Conservation (phyloP, 495 filamentous ascomycete genomes). For the Penicillium malachiteum region DNA sequence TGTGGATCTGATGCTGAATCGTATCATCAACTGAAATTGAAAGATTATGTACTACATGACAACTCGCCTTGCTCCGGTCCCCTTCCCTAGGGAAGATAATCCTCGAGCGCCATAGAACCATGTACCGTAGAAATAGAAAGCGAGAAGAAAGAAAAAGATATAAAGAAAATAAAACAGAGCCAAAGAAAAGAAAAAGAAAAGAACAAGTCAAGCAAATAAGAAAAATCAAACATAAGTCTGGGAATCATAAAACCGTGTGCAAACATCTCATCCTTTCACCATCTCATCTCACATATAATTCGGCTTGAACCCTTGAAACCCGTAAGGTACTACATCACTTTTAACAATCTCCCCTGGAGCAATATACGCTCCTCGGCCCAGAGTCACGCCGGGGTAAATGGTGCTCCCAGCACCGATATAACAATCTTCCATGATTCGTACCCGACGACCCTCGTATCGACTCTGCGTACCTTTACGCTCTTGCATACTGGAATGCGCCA, state of each 20-base stretch:
- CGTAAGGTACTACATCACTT: constrained; percentile 43
- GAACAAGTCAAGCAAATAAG: constrained; percentile 1
- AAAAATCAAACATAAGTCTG: background rate
- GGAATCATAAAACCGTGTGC: constrained; percentile 2
- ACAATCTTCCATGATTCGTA: constrained; percentile 85
- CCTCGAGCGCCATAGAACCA: constrained; percentile 1
- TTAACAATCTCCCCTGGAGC: constrained; percentile 49
- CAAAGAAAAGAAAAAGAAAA: constrained; percentile 3
- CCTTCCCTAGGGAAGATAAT: background rate
- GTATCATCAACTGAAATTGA: no score
- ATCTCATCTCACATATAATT: constrained; percentile 37
- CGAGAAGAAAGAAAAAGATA: background rate
- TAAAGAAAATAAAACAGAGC: background rate
- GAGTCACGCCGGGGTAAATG: constrained; percentile 63
- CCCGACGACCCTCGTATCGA: constrained; percentile 65
- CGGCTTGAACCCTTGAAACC: constrained; percentile 46
- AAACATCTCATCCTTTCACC: background rate
- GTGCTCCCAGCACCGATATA: constrained; percentile 85
- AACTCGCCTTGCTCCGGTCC: background rate
- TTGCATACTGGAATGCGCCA: constrained; percentile 72
- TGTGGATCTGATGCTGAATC: no score
- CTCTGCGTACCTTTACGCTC: constrained; percentile 73
- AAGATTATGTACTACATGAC: constrained; percentile 6
- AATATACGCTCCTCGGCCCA: constrained; percentile 43
- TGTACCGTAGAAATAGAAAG: background rate